Percentiles rank a stretch among this genome's conserved stretches.
phyloP scores from a whole-genome alignment of 2,329 filamentous ascomycete species.

The Apiospora koreana region DNA sequence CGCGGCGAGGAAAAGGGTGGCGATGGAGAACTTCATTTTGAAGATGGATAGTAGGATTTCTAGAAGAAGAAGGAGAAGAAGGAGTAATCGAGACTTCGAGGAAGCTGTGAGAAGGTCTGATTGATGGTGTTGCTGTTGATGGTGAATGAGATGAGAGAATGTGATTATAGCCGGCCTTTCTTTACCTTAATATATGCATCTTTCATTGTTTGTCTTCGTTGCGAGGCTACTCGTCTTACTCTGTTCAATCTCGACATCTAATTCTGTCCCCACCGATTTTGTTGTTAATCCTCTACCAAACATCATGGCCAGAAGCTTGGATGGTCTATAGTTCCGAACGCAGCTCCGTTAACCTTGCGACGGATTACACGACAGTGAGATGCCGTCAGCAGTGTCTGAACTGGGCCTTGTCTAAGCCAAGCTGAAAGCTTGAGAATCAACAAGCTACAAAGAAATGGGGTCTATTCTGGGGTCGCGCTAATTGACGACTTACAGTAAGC shows the following conservation, averaged over 20 bases:
- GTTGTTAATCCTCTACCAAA: background rate
- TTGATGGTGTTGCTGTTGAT: background rate
- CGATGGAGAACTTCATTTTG: background rate
- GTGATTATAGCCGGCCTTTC: background rate
- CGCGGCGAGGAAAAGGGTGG: background rate
- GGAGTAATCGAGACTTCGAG: no score
- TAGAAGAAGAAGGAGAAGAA: background rate
- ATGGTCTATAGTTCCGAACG: background rate
- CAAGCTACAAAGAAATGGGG: background rate
- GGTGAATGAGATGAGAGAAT: background rate
- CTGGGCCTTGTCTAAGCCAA: background rate
- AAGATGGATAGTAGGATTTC: no score
- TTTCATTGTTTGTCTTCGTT: no score
- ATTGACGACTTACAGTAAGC: background rate
- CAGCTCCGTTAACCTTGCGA: background rate
- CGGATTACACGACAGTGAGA: background rate
- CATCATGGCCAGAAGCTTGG: background rate
- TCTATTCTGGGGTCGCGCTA: background rate
- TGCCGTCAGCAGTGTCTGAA: background rate
- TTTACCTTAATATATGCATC: background rate
- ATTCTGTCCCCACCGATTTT: background rate
- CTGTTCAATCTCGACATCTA: background rate
- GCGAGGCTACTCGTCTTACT: background rate
- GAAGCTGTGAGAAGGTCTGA: background rate
- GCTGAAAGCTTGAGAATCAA: background rate